Evolutionary conservation across 2,329 filamentous ascomycete genomes (phyloP).

Genomic region (Sporothrix brasiliensis): DNA sequence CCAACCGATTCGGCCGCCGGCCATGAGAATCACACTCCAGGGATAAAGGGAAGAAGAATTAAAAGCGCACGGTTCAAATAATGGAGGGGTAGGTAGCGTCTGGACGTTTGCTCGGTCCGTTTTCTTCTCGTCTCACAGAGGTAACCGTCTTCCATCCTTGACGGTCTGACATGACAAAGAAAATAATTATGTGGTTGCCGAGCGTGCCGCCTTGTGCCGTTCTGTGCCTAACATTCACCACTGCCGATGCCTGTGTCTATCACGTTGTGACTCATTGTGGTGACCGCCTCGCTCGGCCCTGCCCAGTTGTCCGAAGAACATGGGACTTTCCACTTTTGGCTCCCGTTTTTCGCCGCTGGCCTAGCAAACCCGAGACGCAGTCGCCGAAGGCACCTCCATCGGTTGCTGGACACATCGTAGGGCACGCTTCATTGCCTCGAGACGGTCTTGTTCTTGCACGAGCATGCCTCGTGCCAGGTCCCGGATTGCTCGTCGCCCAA

Average conservation of each 20-base stretch:
- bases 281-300: not conserved
- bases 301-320: not conserved
- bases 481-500: constrained; percentile 72
- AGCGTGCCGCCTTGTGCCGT: not conserved
- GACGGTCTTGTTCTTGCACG: constrained; percentile 73
- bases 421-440: constrained; percentile 80
- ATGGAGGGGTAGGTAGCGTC: not conserved
- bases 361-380: not conserved
- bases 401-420: constrained; percentile 61
- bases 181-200: constrained; percentile 14
- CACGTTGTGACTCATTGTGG: not conserved
- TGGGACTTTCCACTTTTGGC: too few relatives aligned
- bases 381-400: not conserved
- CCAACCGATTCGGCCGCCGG: constrained; percentile 30
- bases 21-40: constrained; percentile 5
- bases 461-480: constrained; percentile 79
- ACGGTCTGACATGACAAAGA: not conserved
- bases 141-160: not conserved
- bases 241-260: not conserved
- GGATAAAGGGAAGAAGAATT: constrained; percentile 19
- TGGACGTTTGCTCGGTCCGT: not conserved
- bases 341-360: not conserved
- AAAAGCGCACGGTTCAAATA: not conserved
- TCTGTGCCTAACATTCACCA: not conserved
- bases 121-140: not conserved